A percentile compares a stretch with the other conserved stretches of the same genome.
Evolutionary conservation across 768 basidiomycete genomes (phyloP).

Genomic region (Boletales sp.): DNA sequence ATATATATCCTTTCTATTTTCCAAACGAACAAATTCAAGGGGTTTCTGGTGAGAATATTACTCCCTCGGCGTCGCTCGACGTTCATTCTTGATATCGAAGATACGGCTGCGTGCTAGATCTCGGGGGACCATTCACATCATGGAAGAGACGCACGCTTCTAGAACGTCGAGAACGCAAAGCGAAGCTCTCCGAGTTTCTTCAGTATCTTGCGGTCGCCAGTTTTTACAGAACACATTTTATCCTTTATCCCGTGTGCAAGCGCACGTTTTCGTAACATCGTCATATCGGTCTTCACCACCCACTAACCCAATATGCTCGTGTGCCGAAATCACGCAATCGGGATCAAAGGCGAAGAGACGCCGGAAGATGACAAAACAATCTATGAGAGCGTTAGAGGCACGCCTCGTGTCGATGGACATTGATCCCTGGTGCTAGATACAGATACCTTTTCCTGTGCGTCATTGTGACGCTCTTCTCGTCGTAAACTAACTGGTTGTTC

Average conservation of each 20-base stretch:
- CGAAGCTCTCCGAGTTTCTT: background rate
- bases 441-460: slow-evolving; percentile 1
- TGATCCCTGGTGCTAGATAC: slow-evolving; percentile 3
- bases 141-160: background rate
- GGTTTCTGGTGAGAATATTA: slow-evolving; percentile 1
- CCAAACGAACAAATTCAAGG: slow-evolving; percentile 1
- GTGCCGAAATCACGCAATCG: slow-evolving; percentile 18
- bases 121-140: background rate
- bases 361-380: slow-evolving; percentile 6
- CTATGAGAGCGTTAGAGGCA: slow-evolving; percentile 8
- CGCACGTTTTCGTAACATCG: background rate
- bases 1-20: background rate
- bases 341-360: slow-evolving; percentile 2
- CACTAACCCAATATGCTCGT: slow-evolving; percentile 10
- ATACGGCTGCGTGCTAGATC: background rate
- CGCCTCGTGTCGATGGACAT: slow-evolving; percentile 12
- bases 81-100: slow-evolving; percentile 1
- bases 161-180: too few relatives aligned
- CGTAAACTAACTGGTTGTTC: background rate
- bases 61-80: background rate
- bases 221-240: background rate
- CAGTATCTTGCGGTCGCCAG: background rate
- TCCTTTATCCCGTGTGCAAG: slow-evolving; percentile 1
- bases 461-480: background rate
- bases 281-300: background rate